A percentile compares a stretch with the other conserved stretches of the same genome.
phyloP scores from a whole-genome alignment of 176 grass and related monocot genomes.

The Hyparrhenia diplandra region DNA sequence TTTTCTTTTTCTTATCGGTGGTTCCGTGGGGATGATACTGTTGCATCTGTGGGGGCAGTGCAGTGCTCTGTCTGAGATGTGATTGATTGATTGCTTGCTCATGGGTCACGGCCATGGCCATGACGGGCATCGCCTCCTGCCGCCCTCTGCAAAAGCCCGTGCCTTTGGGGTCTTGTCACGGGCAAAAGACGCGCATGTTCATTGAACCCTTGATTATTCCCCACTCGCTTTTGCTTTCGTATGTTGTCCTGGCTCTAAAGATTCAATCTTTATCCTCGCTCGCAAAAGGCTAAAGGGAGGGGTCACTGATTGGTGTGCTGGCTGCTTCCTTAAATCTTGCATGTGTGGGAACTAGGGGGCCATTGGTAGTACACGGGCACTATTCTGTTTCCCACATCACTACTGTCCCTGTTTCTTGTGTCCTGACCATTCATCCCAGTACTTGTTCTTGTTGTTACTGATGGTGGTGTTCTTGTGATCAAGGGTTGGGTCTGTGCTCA shows the following conservation, averaged over 20 bases:
- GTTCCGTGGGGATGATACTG: background rate
- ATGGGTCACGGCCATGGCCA: background rate
- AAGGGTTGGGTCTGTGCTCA: constrained; percentile 52
- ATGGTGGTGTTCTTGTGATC: constrained; percentile 9
- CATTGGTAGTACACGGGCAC: constrained; percentile 12
- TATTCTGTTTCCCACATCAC: background rate
- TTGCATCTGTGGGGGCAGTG: constrained; percentile 28
- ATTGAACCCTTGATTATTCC: constrained; percentile 28
- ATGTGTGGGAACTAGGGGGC: constrained; percentile 35
- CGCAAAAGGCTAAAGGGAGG: constrained; percentile 27
- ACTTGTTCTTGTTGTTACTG: background rate
- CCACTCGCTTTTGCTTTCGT: constrained; percentile 43
- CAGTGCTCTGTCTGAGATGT: background rate
- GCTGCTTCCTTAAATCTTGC: constrained; percentile 36
- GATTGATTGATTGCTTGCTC: constrained; percentile 16
- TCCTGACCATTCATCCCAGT: background rate
- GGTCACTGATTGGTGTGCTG: constrained; percentile 24
- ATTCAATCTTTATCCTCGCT: constrained; percentile 26
- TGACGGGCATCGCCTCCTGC: background rate
- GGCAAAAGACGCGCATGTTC: constrained; percentile 32
- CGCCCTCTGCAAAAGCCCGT: constrained; percentile 23
- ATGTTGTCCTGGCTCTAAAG: constrained; percentile 39
- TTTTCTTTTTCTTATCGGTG: background rate
- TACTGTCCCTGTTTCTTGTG: background rate
- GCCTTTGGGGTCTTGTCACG: constrained; percentile 55